Evolutionary conservation across 352 stramenopile species (phyloP), one percentile per base, ranked within the genome.

Genomic region (Globisporangium viniferum): DNA sequence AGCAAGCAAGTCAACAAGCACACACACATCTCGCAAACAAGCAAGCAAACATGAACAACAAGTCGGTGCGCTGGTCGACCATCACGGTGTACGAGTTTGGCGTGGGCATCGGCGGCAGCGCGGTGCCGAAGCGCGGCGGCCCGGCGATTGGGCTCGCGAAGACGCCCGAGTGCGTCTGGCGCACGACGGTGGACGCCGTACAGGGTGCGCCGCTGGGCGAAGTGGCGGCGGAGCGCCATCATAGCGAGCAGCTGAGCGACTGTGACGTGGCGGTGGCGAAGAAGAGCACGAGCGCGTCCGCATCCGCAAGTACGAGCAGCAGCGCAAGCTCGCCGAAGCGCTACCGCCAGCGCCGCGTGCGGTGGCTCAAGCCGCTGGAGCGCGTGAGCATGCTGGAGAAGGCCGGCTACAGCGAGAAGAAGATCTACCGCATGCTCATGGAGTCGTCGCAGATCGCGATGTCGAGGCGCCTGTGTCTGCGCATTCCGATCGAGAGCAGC

Each of bases 31-130:
- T 39, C 33, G 33, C 33, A 39, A 39, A 39, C 33, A 56, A 58
- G 24, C 46, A 44, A 59, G 29, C 33, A 39, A 39, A 39, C 33
- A 68, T 58, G 72, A 51, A 35, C 64, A 51, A 35, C 64, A 89
- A 89, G 70, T 62, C 66, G 33, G 81, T 89, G 35, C 73, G 77
- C 18, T 89, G 77, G 77, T 87, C 79, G 41, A 88, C 77, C 24
- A 73, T 89, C n/a, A 89, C 81, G 2, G 79, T 89, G 54, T 89
- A 89, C 66, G 81, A 89, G 74, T 89, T 89, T 67, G 77, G 77
- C 62, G 79, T 89, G 33, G 71, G 69, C 10, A 63, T 87, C 35
- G 81, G 81, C 62, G 79, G 79, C 55, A 89, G 81, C 49, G 67
- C 81, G 3, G 75, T 89, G 20, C 81, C 81, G 0, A 74, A 78